Evolutionary conservation across 2,329 filamentous ascomycete species (phyloP), one percentile per base, ranked within the genome.

Genomic region (Pseudogymnoascus sp.): DNA sequence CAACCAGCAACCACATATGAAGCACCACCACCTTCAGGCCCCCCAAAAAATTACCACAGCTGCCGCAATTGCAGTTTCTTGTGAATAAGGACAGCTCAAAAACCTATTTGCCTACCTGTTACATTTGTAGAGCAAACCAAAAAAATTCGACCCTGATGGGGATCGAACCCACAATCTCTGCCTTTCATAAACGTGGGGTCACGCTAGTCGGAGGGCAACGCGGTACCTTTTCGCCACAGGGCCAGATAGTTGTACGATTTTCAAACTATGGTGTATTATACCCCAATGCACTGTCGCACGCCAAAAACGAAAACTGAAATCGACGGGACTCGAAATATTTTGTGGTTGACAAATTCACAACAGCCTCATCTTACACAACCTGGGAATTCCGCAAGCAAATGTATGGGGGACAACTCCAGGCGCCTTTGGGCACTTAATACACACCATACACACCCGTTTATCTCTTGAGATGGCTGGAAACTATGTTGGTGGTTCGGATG

Each of bases 101-200:
- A 33, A 6, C 2, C n/a, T 5, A 33, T 33, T 33, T 8, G 1
- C 6, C n/a, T 7, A 50, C n/a, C 43, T 12, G 9, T 11, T 9
- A 8, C 5, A 30, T 25, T 33, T 33, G 6, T 7, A 3, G 33
- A 4, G 4, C 12, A 33, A 15, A 53, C 11, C 11, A 53, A 53
- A 53, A 53, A 53, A 33, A 53, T 53, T 53, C 57, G 57, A 58
- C 57, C 57, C 57, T 37, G 57, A 58, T 39, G 57, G 57, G 57
- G 37, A 37, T 58, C 57, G 57, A 58, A 58, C 57, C 57, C 57
- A 39, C 57, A 58, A 58, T 58, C 57, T 58, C 37, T 58, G 57
- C 57, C 57, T 37, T 53, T 53, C 47, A 53, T 53, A 53, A 33
- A 53, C 47, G 47, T 53, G 47, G 18, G 47, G 47, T 53, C 47